Base-by-base conservation (phyloP, 2,329 filamentous ascomycete species). In the Talaromyces sp. region DNA sequence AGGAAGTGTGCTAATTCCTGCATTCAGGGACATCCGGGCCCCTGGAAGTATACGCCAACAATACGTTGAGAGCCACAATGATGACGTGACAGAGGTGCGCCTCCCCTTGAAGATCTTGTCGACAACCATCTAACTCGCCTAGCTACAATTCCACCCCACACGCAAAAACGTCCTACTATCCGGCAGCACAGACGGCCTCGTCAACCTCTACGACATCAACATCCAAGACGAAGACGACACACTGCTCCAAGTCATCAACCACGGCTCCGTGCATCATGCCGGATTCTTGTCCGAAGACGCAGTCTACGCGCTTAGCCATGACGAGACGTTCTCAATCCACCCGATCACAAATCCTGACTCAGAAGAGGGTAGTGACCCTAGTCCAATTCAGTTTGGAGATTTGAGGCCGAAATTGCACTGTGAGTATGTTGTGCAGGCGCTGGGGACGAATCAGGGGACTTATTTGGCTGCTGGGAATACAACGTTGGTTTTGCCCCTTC, bases 161-260 rank as follows among this genome's bases (percentile, higher is more conserved):
- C 80, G 80, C n/a, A 80, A 80, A 19, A 80, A 81, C 43, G 74
- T 85, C 22, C 79, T 89, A 4, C 80, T 89, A 1, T 87, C 85
- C 11, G 85, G 85, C 45, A 86, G 85, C 70, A 89, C 87, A 22
- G 87, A 89, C 70, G 86, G 86, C 3, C 80, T 89, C 0, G 80
- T 88, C 67, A 87, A 87, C 68, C 77, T 89, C 65, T 89, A 89
- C 73, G 83, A 89, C 73, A 84, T 82, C 27, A 80, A 79, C 27
- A 80, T 86, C 49, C 70, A 74, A 2, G 84, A 86, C 58, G 87
- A 89, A 73, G 86, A 89, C 62, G 87, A 89, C 60, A 86, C 86
- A 1, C 75, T 89, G 35, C 79, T 86, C 60, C 86, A 88, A 71
- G 85, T 88, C 37, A 82, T 88, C 72, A 89, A 88, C 71, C 86